Conservation (phyloP, 2,329 filamentous ascomycete species). For the Epichloe glyceriae region DNA sequence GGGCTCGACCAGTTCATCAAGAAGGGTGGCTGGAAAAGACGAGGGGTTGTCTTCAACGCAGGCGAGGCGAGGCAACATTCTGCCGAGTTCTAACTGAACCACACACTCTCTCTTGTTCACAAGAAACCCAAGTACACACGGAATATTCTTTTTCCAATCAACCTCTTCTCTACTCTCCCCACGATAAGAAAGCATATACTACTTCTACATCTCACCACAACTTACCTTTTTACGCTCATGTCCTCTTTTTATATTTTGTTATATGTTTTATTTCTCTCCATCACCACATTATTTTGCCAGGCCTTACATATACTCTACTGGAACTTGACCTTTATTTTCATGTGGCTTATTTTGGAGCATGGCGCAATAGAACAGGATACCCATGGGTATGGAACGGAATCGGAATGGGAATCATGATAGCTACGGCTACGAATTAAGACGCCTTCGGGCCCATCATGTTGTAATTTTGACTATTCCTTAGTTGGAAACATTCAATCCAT, state of each 20-base stretch:
- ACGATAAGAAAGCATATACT: neutral
- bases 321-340: neutral
- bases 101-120: no score
- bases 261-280: neutral
- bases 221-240: neutral
- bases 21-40: conserved; percentile 31
- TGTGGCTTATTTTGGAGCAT: neutral
- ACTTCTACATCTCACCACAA: neutral
- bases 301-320: neutral
- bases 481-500: no score
- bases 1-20: conserved; percentile 29
- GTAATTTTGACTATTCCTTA: no score
- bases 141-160: no score
- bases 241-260: neutral
- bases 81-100: neutral
- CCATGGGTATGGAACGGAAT: neutral
- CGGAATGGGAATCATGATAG: neutral
- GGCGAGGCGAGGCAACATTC: conserved; percentile 13
- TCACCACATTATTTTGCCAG: neutral
- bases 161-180: no score
- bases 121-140: no score
- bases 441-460: no score
- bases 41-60: conserved; percentile 27
- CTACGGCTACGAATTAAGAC: neutral
- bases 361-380: neutral